phyloP scores from a whole-genome alignment of 768 basidiomycete species.

The Strobilomyces confusus region DNA sequence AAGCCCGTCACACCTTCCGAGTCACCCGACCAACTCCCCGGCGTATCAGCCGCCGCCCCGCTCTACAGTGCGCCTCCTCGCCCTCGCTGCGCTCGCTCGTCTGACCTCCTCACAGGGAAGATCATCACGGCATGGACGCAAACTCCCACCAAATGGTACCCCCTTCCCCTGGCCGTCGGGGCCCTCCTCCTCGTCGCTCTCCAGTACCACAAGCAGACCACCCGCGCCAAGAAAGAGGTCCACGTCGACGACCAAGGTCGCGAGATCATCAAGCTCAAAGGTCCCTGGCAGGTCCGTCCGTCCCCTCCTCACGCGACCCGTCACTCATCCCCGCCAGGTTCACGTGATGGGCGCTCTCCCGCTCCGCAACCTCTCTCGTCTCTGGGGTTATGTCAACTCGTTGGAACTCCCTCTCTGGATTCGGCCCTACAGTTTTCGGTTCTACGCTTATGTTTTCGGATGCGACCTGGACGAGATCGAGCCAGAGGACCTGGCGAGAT shows the following conservation, averaged over 20 bases:
- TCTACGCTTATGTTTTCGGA: constrained; percentile 87
- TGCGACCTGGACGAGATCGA: constrained; percentile 94
- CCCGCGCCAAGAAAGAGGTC: constrained; percentile 54
- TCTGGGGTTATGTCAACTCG: constrained; percentile 96
- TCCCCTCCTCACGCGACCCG: background rate
- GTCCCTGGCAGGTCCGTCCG: constrained; percentile 83
- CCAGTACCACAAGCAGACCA: constrained; percentile 63
- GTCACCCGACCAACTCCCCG: constrained; percentile 46
- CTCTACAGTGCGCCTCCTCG: constrained; percentile 40
- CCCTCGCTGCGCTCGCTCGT: background rate
- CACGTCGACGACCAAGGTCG: constrained; percentile 80
- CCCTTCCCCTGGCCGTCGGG: constrained; percentile 85
- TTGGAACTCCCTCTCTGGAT: constrained; percentile 93
- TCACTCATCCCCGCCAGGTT: constrained; percentile 48
- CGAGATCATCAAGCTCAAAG: constrained; percentile 75
- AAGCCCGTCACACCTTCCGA: constrained; percentile 28
- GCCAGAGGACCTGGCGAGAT: constrained; percentile 67
- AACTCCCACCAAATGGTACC: constrained; percentile 94
- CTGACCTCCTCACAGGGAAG: constrained; percentile 40
- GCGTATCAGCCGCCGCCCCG: constrained; percentile 35
- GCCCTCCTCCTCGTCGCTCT: constrained; percentile 80
- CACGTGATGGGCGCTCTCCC: constrained; percentile 95
- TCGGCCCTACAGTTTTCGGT: constrained; percentile 81
- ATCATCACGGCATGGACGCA: constrained; percentile 75
- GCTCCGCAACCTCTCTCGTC: constrained; percentile 87